Percentiles rank a stretch among this genome's conserved stretches.
phyloP scores from a whole-genome alignment of 192 early-diverging fungal genomes.

The Kappamyces sp. region DNA sequence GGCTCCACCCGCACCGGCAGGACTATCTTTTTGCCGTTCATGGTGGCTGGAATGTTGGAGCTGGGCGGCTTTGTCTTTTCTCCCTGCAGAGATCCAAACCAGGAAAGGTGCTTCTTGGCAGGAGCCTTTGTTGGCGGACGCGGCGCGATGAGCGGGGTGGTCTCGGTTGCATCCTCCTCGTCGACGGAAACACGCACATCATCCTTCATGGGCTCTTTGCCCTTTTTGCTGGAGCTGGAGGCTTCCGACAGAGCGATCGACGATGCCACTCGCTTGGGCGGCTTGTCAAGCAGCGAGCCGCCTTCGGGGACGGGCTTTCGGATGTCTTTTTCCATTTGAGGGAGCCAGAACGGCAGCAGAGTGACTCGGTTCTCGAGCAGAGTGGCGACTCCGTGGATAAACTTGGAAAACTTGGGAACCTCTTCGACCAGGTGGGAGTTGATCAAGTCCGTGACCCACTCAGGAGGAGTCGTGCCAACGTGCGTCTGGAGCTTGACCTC shows the following conservation, averaged over 20 bases:
- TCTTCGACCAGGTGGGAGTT: slow-evolving; percentile 85
- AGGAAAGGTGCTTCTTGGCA: background rate
- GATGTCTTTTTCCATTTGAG: slow-evolving; percentile 92
- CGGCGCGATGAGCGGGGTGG: slow-evolving; percentile 16
- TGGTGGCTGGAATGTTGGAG: slow-evolving; percentile 4
- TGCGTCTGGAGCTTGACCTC: slow-evolving; percentile 98
- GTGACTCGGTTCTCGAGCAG: slow-evolving; percentile 64
- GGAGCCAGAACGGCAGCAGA: slow-evolving; percentile 90
- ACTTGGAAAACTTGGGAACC: slow-evolving; percentile 97
- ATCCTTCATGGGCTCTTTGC: background rate
- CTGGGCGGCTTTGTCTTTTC: background rate
- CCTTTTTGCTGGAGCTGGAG: background rate
- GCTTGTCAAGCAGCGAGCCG: slow-evolving; percentile 4
- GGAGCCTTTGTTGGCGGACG: slow-evolving; percentile 1
- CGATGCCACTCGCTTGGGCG: background rate
- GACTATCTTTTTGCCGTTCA: slow-evolving; percentile 33
- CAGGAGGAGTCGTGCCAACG: slow-evolving; percentile 79
- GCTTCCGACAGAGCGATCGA: slow-evolving; percentile 6
- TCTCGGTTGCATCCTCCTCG: slow-evolving; percentile 21
- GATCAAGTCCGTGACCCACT: slow-evolving; percentile 90
- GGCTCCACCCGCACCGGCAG: slow-evolving; percentile 68
- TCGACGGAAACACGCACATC: slow-evolving; percentile 13
- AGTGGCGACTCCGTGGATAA: slow-evolving; percentile 89
- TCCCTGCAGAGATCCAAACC: background rate
- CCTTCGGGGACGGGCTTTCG: slow-evolving; percentile 60